Evolutionary conservation across 202 grass and related monocot genomes (phyloP), one percentile per base, ranked within the genome.

Genomic region (Hordeum pubiflorum): DNA sequence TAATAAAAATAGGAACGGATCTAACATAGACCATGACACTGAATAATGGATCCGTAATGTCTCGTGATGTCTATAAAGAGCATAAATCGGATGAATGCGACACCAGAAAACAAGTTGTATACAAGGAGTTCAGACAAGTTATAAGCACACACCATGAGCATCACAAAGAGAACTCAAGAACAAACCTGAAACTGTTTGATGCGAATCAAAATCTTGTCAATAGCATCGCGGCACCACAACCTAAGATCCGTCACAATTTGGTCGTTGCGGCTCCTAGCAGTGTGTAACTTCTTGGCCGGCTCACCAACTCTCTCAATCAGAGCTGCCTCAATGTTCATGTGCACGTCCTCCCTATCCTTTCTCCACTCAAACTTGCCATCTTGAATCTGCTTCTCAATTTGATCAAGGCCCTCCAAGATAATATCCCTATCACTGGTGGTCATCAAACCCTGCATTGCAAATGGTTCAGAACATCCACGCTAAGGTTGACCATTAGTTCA

Each of bases 251-350:
- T 98, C 48, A 94, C 86, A 10, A 98, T 89, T 87, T 98, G 95
- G 56, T 98, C 95, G 72, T 94, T 95, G 55, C 96, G 92, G 84
- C 92, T 93, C 82, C 96, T 91, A 36, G 96, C 96, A 29, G 96
- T 98, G 31, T 98, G 92, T 43, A 98, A 75, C 41, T 98, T 98
- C 87, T 98, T 98, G 12, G 96, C 96, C 1, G 96, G 96, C 65
- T 98, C 92, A 61, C 96, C 96, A 22, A 98, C 88, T 77, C 76
- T 88, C 22, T 98, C 96, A 33, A 93, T 98, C 10, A 98, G 79
- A 81, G 92, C 88, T 29, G 96, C 96, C 79, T 98, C 96, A 58
- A 98, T 98, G 78, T 98, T 94, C 90, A 94, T 98, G 79, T 98
- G 95, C 12, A 98, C 95, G 7, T 98, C 95, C 81, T 94, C 92